Base-by-base conservation (phyloP, 306 rosid species). In the Luffa acutangula region DNA sequence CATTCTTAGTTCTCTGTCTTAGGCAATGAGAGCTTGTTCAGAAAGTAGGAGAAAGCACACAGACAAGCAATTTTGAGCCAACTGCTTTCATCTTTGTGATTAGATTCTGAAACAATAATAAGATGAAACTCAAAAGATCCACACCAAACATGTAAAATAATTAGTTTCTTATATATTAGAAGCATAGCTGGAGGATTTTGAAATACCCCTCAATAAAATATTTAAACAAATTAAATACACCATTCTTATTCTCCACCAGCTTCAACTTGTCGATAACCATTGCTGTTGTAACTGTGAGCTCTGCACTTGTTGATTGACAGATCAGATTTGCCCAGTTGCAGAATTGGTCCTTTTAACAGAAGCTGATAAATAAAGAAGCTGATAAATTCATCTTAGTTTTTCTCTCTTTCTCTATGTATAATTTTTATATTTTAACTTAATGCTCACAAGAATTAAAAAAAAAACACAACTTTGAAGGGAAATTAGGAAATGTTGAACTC, bases 181-280 rank as follows among this genome's bases (percentile, higher is more conserved):
- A 74, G 78, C 62, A 74, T 74, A 72, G 21, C 18, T 33, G 17
- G 77, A 72, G 76, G 77, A 48, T 48, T 72, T 48, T 72, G 59
- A 48, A 72, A 72, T 18, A 72, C 58, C 20, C 42, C 54, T 49
- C 37, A 7, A 46, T 46, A 74, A 71, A 73, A 73, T 73, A 48
- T 33, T 5, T 73, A 33, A 74, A 74, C 78, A 74, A 74, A 48
- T 74, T 51, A 74, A 53, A 74, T 74, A 74, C 78, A 74, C 25
- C 13, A 74, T 33, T 74, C 62, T 74, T 31, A 72, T 72, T 72
- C 62, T 51, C 43, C 78, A 51, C 56, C 78, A 17, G 62, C 78
- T 74, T 15, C 60, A 2, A 8, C 25, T 74, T 74, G 62, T 74
- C 9, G 62, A 21, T 12, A 2, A 21, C 77, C 77, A 1, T 15